Evolutionary conservation across 495 filamentous ascomycete species (phyloP), one percentile per base, ranked within the genome.

Genomic region (Neurospora sp.): DNA sequence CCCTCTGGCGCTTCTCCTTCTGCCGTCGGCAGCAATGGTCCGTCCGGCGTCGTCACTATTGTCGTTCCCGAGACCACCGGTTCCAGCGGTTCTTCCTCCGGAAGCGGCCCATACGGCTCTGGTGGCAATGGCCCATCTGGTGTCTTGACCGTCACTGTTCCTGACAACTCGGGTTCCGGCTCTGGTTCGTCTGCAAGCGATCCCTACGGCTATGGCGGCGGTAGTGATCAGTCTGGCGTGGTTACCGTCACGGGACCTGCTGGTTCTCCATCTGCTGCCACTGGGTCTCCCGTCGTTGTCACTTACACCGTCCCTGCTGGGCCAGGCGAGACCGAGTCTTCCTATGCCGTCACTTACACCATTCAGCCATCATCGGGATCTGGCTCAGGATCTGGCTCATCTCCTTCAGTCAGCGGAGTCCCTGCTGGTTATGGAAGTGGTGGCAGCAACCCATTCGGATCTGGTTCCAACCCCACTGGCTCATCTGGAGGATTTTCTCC

Each of bases 341-440:
- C 74, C 6, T 79, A 79, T 72, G 70, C 74, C 3, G 78, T 79
- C 23, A 76, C 75, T 9, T 79, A 78, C 71, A 78, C 76, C 4
- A 10, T 42, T 31, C 69, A 27, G 12, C 70, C 72, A 31, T 66
- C 54, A 4, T 72, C 72, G 0, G n/a, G 72, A 9, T 23, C 54
- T 31, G 59, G 1, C 18, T 66, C 72, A 1, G 20, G 70, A 6
- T 12, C 16, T 46, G 44, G 71, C 44, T 66, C 23, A n/a, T 38
- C 42, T n/a, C 35, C 71, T 69, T 72, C 54, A 16, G 54, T 14
- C 27, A 66, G 27, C 27, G 54, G 54, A 9, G 3, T 16, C 23
- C 69, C 73, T 31, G 70, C n/a, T 27, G 73, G 73, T 7, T 66
- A 75, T 62, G 71, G 71, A 37, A 69, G 59, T 69, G 39, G 35